Evolutionary conservation across 805 yeast species (phyloP).

Genomic region (Nakazawaea wickerhamii): DNA sequence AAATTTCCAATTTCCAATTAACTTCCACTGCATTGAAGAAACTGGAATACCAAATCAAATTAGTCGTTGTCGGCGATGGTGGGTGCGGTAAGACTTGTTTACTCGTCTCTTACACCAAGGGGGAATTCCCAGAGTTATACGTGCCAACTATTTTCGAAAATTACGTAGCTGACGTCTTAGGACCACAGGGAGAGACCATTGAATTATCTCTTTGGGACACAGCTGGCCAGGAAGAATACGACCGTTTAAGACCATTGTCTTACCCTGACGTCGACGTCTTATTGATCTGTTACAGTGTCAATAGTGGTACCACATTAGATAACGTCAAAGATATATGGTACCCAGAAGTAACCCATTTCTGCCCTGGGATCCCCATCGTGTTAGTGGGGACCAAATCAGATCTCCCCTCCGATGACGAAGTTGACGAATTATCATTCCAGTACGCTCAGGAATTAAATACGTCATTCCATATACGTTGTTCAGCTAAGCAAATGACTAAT

Average conservation of each 20-base stretch:
- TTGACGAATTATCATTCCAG: conserved; percentile 17
- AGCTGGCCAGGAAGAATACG: conserved; percentile 87
- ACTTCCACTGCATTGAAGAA: conserved; percentile 6
- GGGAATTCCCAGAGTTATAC: conserved; percentile 64
- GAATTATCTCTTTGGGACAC: conserved; percentile 85
- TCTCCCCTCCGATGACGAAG: conserved; percentile 27
- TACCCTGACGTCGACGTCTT: conserved; percentile 77
- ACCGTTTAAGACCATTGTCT: conserved; percentile 69
- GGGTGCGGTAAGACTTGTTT: conserved; percentile 89
- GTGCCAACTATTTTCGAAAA: conserved; percentile 84
- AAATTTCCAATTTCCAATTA: conserved; percentile 5
- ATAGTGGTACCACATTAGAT: conserved; percentile 54
- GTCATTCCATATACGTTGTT: conserved; percentile 68
- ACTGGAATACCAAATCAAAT: conserved; percentile 21
- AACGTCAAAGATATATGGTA: conserved; percentile 81
- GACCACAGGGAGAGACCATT: conserved; percentile 43
- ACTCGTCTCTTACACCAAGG: conserved; percentile 52
- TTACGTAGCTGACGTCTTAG: conserved; percentile 52
- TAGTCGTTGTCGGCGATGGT: conserved; percentile 83
- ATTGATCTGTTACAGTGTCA: conserved; percentile 71
- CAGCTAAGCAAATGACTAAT: conserved; percentile 66
- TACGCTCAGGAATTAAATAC: conserved; percentile 48
- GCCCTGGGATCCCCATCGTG: conserved; percentile 72
- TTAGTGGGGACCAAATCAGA: conserved; percentile 84
- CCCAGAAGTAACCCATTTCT: conserved; percentile 79